These are phyloP conservation scores for Ophiocordyceps camponoti-rufipedis DNA, from an alignment of 2,329 filamentous ascomycete species.

Conservation along the genomic window DNA sequence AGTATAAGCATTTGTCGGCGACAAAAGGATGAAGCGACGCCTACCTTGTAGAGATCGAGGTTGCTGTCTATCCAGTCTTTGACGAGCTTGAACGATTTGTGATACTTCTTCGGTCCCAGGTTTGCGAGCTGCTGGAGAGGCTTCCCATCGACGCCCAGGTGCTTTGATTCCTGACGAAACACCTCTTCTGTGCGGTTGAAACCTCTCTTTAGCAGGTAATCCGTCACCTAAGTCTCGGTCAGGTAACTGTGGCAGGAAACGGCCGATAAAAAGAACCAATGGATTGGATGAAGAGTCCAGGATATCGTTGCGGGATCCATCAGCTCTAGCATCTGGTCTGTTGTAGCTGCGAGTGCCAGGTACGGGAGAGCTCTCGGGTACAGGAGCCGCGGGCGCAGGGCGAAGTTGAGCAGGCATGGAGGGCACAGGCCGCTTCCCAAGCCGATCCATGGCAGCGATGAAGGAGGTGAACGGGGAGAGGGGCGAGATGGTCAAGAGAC, in stretches of 20 bases:
- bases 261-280: neutral
- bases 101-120: constrained; percentile 57
- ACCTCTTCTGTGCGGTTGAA: constrained; percentile 87
- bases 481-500: neutral
- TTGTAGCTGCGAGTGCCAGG: no score
- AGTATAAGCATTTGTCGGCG: neutral
- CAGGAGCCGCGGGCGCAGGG: no score
- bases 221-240: constrained; percentile 44
- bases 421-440: neutral
- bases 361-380: no score
- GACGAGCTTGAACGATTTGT: constrained; percentile 54
- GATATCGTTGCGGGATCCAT: no score
- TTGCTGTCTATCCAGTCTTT: constrained; percentile 79
- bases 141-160: constrained; percentile 63
- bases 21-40: neutral
- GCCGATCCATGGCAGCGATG: neutral
- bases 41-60: constrained; percentile 81
- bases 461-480: neutral
- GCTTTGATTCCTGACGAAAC: constrained; percentile 75
- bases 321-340: no score
- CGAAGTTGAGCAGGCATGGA: neutral
- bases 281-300: no score
- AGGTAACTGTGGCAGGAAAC: neutral
- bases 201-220: constrained; percentile 89
- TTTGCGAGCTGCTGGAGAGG: constrained; percentile 55